A percentile compares a stretch with the other conserved stretches of the same genome.
These are phyloP conservation scores for Venturia aucupariae DNA, from an alignment of 2,329 filamentous ascomycete species.

Conservation along the genomic window DNA sequence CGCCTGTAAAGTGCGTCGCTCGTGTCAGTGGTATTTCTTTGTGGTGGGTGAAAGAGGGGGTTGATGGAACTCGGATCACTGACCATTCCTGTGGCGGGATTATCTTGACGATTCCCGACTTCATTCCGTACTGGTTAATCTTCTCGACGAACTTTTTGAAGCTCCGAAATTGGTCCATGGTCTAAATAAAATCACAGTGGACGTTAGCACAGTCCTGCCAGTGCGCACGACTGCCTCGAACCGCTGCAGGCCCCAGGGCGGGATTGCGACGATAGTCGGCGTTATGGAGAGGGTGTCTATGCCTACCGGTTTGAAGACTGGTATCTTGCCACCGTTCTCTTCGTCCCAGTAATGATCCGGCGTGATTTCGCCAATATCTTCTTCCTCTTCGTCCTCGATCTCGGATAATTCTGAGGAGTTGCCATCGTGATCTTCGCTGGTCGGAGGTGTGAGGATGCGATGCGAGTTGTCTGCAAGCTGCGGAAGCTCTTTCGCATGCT, in stretches of 20 bases:
- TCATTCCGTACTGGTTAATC: slow-evolving; percentile 92
- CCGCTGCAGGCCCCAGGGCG: not conserved
- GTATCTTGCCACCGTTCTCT: slow-evolving; percentile 56
- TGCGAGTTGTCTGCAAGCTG: not conserved
- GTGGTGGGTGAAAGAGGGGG: slow-evolving; percentile 10
- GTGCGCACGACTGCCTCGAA: slow-evolving; percentile 4
- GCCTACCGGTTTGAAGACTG: slow-evolving; percentile 80
- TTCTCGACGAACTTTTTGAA: slow-evolving; percentile 88
- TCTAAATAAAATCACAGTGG: slow-evolving; percentile 33
- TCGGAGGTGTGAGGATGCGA: slow-evolving; percentile 37
- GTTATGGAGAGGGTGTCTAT: slow-evolving; percentile 10
- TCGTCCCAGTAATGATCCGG: slow-evolving; percentile 78
- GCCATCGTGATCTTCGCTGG: slow-evolving; percentile 39
- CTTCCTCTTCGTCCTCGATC: slow-evolving; percentile 39
- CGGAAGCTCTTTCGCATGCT: not conserved
- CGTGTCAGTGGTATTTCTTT: slow-evolving; percentile 2
- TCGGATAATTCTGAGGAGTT: slow-evolving; percentile 41
- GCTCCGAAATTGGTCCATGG: slow-evolving; percentile 88
- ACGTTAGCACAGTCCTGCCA: slow-evolving; percentile 13
- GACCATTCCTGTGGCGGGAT: slow-evolving; percentile 92
- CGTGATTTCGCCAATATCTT: slow-evolving; percentile 66
- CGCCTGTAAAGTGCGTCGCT: slow-evolving; percentile 35
- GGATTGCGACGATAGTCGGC: slow-evolving; percentile 10
- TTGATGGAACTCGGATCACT: slow-evolving; percentile 23
- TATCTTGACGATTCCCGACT: slow-evolving; percentile 92